Evolutionary conservation across 2,329 filamentous ascomycete species (phyloP).

Genomic region (Aureobasidium sp.): DNA sequence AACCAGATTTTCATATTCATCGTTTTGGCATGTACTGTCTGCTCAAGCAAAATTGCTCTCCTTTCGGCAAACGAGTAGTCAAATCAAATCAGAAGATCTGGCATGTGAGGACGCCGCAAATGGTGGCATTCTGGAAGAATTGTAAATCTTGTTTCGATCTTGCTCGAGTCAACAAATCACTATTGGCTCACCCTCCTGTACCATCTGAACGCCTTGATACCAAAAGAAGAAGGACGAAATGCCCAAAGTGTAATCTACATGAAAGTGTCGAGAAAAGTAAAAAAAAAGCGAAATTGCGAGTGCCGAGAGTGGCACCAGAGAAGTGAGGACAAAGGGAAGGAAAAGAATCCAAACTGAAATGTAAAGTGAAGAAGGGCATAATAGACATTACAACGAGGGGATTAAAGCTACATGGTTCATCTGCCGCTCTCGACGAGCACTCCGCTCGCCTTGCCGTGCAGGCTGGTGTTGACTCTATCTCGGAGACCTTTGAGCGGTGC

Average conservation of each 20-base stretch:
- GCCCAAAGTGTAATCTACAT: background rate
- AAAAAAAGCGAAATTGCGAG: background rate
- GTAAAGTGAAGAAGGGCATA: background rate
- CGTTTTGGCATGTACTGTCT: too few relatives aligned
- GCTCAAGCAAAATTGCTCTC: too few relatives aligned
- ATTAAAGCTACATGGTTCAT: constrained; percentile 18
- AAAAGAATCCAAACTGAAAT: background rate
- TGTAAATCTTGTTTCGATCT: background rate
- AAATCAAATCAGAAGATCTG: background rate
- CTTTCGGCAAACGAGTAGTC: too few relatives aligned
- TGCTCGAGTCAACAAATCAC: background rate
- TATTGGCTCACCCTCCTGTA: background rate
- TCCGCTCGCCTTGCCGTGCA: constrained; percentile 40
- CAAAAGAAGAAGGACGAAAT: background rate
- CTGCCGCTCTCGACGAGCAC: constrained; percentile 40
- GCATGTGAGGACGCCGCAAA: background rate
- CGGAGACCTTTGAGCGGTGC: constrained; percentile 19
- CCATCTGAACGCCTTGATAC: background rate
- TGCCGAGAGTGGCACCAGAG: background rate
- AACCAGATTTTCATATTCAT: too few relatives aligned
- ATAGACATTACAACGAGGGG: background rate
- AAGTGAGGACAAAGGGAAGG: background rate
- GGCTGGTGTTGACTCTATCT: constrained; percentile 27
- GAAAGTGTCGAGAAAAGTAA: background rate
- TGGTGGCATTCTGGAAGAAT: too few relatives aligned